Evolutionary conservation across 225 moss, liverwort and hornwort species (phyloP).

Genomic region (Rhytidiadelphus loreus): DNA sequence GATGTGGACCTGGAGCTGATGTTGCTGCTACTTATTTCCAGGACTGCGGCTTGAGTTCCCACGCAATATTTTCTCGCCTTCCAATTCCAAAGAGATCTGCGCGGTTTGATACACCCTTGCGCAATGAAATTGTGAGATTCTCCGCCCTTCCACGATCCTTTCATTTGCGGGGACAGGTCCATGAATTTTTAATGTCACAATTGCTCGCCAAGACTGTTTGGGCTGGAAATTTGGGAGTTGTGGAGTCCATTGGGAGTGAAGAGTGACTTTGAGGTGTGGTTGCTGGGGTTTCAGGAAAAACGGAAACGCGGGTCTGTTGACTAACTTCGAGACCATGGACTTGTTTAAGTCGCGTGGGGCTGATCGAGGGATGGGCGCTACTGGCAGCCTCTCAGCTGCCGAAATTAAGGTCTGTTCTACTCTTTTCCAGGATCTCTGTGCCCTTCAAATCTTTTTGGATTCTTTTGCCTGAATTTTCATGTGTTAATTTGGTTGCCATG

Average conservation of each 20-base stretch:
- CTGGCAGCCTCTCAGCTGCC: constrained; percentile 43
- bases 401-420: constrained; percentile 50
- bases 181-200: neutral
- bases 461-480: neutral
- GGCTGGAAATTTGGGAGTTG: neutral
- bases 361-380: constrained; percentile 53
- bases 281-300: constrained; percentile 26
- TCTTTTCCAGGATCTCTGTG: neutral
- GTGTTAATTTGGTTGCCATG: neutral
- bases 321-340: constrained; percentile 77
- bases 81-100: neutral
- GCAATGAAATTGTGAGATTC: constrained; percentile 20
- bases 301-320: constrained; percentile 68
- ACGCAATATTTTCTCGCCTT: neutral
- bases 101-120: neutral
- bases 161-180: neutral
- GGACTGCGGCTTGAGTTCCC: neutral
- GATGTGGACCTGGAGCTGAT: neutral
- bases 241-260: neutral
- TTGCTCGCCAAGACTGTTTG: neutral
- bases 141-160: neutral
- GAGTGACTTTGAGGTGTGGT: neutral
- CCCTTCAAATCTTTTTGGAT: neutral
- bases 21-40: neutral
- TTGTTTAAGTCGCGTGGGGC: constrained; percentile 78